Evolutionary conservation across 768 basidiomycete genomes (phyloP), one percentile per base, ranked within the genome.

Genomic region (Pleurotus citrinopileatus): DNA sequence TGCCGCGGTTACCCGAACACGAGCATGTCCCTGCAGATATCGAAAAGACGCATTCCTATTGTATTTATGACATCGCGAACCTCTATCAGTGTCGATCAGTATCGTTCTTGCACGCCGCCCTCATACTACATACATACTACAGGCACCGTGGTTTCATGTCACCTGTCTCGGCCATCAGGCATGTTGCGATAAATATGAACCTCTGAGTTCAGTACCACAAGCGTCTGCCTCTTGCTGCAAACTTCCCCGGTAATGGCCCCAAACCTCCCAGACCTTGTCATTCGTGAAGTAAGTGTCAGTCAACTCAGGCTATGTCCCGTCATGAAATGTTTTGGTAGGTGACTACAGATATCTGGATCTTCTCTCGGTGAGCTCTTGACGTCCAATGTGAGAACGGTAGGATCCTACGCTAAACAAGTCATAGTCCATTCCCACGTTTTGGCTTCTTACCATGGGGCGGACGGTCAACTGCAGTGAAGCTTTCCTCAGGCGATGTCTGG

Each of bases 381-480:
- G 19, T 15, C n/a, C 15, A 1, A 48, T 26, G 22, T 20, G 2
- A 8, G 13, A 42, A n/a, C 28, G 20, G 32, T 42, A 15, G n/a
- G 8, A 12, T 17, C 40, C 8, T 34, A 29, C 20, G 47, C 47
- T 15, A 23, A 13, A 34, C 17, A 40, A 40, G 27, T 56, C 17
- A 27, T 52, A 88, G 87, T 42, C 85, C 87, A 1, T 91, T 91
- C 62, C 63, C 79, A 9, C 79, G 90, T 38, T 82, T 79, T 54
- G 81, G 83, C 10, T 9, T 91, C 23, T 61, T 91, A 12, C 89
- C 91, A 3, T 71, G 93, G 25, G 94, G 94, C 1, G 91, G 92
- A 17, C 75, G 94, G 42, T 85, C 90, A 5, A 95, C 92, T 0
- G 94, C 91, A 0, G 73, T 95, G 60, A 82, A 77, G 67, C 74